Conservation (phyloP, 192 early-diverging fungal species). For the Linnemannia exigua region DNA sequence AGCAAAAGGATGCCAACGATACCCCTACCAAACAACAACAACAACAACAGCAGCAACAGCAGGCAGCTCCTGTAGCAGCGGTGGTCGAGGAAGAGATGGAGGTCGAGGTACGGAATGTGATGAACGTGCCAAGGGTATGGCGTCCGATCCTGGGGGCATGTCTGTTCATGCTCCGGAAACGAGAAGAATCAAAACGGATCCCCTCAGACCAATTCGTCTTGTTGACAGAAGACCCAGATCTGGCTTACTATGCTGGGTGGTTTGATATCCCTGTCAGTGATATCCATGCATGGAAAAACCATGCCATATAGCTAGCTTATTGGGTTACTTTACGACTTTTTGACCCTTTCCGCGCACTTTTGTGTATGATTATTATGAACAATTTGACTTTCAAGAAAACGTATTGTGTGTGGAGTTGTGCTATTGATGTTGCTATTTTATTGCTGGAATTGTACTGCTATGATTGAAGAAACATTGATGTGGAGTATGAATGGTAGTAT, state of each 20-base stretch:
- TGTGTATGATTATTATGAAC: too few species aligned
- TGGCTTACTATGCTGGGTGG: conserved; percentile 62
- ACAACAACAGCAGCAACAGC: not conserved
- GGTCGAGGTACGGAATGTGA: conserved; percentile 33
- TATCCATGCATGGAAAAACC: conserved; percentile 46
- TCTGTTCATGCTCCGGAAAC: conserved; percentile 42
- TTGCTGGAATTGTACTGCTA: too few species aligned
- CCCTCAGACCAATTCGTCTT: conserved; percentile 55
- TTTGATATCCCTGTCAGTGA: conserved; percentile 58
- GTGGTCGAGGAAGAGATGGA: conserved; percentile 45
- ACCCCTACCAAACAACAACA: not conserved
- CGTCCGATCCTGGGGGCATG: conserved; percentile 64
- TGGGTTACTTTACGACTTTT: not conserved
- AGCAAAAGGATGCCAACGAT: not conserved
- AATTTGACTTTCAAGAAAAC: too few species aligned
- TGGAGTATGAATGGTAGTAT: too few species aligned
- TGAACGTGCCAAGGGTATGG: conserved; percentile 62
- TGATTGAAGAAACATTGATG: too few species aligned
- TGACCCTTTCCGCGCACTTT: too few species aligned
- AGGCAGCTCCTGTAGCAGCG: too few species aligned
- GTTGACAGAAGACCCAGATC: conserved; percentile 65
- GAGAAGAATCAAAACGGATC: conserved; percentile 14
- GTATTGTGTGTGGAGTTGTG: too few species aligned
- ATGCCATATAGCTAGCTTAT: not conserved
- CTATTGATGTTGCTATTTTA: too few species aligned